A percentile compares a stretch with the other conserved stretches of the same genome.
Conservation (phyloP, 2,329 filamentous ascomycete genomes). For the Fusarium mangiferae region DNA sequence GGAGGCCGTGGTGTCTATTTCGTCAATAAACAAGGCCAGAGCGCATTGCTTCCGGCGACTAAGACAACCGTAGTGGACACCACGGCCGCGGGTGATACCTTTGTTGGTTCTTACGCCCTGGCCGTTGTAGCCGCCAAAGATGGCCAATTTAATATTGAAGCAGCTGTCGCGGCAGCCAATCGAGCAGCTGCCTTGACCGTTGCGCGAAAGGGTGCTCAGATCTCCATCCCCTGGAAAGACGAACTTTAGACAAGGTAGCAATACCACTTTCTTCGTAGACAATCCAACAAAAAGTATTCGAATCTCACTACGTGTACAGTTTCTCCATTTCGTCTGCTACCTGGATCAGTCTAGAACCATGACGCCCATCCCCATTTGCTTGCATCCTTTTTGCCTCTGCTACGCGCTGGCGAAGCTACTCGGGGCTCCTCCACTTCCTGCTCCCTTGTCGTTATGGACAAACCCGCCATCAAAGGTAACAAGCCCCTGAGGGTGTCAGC, state of each 20-base stretch:
- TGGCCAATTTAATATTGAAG: conserved; percentile 62
- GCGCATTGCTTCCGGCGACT: conserved; percentile 68
- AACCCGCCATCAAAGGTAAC: conserved; percentile 28
- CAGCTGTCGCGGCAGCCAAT: conserved; percentile 66
- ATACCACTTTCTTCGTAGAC: conserved; percentile 21
- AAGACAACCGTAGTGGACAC: conserved; percentile 88
- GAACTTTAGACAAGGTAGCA: conserved; percentile 49
- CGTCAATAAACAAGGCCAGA: conserved; percentile 55
- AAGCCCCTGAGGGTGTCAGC: conserved; percentile 35
- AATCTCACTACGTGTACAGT: conserved; percentile 9
- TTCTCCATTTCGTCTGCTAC: conserved; percentile 18
- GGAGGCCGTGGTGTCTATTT: conserved; percentile 83
- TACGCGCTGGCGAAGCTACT: conserved; percentile 2
- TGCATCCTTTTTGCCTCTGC: conserved; percentile 41
- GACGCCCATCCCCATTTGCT: conserved; percentile 44
- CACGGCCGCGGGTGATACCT: conserved; percentile 93
- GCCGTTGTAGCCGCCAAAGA: conserved; percentile 66
- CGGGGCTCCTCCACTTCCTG: conserved; percentile 14
- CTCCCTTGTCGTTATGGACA: conserved; percentile 19
- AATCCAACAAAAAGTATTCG: conserved; percentile 31
- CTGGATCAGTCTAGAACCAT: conserved; percentile 44
- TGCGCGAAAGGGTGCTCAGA: conserved; percentile 54
- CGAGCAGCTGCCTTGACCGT: conserved; percentile 56
- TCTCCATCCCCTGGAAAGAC: conserved; percentile 58
- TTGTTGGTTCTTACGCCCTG: conserved; percentile 88